Evolutionary conservation across 108 stramenopile species (phyloP), one percentile per base, ranked within the genome.

Genomic region (Cyclotella kingstonii): DNA sequence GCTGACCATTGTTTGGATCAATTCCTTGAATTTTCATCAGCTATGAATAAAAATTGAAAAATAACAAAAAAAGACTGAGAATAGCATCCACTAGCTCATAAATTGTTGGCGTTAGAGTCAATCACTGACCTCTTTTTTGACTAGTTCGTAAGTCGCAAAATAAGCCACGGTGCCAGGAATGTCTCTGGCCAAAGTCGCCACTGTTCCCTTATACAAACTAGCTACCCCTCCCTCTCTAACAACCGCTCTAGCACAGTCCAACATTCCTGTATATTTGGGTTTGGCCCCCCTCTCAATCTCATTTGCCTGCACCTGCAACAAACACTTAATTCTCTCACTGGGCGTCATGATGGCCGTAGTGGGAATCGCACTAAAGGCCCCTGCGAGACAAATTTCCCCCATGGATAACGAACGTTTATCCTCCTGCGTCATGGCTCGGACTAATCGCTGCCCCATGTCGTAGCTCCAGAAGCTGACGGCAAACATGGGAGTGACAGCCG

Each of bases 381-480:
- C 95, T 0, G 95, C 95, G 22, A 88, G 22, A 15, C 77, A 67
- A 39, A 84, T 76, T 67, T 91, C 85, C 4, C 54, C 35, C 41
- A 91, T 53, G 38, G 80, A 82, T 21, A 94, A 31, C 18, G 31
- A 30, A 12, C 19, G 54, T 55, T 64, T 71, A 21, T 47, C 60
- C 53, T 40, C 40, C 29, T 68, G 57, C 11, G 62, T 53, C 47
- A 31, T 54, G 15, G 61, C 47, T 46, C 78, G 68, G 6, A 87
- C 80, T 26, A 77, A 39, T 1, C 74, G 72, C 30, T 79, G 68
- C n/a, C 91, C 95, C 31, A 91, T 40, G 44, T 94, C 95, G 62
- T 86, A 94, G 38, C 87, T 91, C 88, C 90, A 96, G 74, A 96
- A 96, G 48, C 72, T 82, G 6, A 91, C 59, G n/a, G 95, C 95